phyloP scores from a whole-genome alignment of 73 alveolate species.

The Blepharisma japonicum region DNA sequence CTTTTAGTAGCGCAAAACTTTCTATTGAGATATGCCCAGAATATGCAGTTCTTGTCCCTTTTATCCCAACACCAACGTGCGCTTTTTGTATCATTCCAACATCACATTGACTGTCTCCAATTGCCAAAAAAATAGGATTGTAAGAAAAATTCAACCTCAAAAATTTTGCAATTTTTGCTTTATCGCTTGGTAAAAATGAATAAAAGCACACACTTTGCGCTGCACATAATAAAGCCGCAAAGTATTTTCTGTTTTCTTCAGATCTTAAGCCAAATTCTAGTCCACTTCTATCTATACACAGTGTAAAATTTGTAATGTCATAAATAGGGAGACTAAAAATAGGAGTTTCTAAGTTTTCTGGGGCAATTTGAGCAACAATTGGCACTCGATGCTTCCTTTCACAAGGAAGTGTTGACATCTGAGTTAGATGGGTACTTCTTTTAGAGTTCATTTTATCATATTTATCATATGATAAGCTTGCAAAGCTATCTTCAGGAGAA shows the following conservation, averaged over 20 bases:
- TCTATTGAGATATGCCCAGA: neutral
- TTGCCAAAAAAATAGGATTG: neutral
- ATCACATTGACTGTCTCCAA: conserved; percentile 5
- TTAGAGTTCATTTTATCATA: neutral
- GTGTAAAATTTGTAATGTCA: neutral
- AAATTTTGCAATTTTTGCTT: conserved; percentile 4
- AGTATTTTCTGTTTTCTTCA: neutral
- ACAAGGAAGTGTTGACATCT: neutral
- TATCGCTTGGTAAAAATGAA: neutral
- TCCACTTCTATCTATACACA: neutral
- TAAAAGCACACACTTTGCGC: conserved; percentile 20
- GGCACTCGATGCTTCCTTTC: neutral
- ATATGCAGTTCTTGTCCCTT: neutral
- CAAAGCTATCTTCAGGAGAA: conserved; percentile 6
- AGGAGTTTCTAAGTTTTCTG: neutral
- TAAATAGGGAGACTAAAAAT: too few relatives aligned
- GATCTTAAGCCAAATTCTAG: conserved; percentile 3
- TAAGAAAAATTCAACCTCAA: neutral
- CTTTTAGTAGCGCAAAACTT: neutral
- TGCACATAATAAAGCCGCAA: conserved; percentile 1
- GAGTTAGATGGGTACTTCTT: neutral
- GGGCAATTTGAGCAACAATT: neutral
- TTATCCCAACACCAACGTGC: neutral
- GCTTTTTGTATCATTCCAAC: conserved; percentile 22
- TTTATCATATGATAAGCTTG: neutral